phyloP scores from a whole-genome alignment of 2,329 filamentous ascomycete species.

The Paraphoma chrysanthemicola region DNA sequence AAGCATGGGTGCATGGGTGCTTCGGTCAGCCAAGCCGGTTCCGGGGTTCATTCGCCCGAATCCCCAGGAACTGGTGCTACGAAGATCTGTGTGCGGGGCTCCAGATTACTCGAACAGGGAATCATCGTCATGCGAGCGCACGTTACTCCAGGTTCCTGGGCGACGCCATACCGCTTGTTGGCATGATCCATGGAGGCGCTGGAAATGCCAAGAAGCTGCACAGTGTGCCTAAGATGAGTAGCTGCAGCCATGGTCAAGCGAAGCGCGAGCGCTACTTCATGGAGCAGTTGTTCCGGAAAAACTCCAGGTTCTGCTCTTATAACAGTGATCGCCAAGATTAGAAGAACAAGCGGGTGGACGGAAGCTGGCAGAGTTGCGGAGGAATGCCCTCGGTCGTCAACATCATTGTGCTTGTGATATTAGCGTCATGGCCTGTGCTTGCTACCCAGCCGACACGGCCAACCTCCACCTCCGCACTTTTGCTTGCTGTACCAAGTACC shows the following conservation, averaged over 20 bases:
- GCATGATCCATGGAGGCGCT: conserved; percentile 2
- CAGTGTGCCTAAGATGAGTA: conserved; percentile 3
- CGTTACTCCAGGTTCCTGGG: conserved; percentile 28
- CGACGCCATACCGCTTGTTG: conserved; percentile 13
- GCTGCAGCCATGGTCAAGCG: background rate
- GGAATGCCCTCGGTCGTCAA: background rate
- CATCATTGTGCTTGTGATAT: background rate
- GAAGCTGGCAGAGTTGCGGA: background rate
- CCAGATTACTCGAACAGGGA: conserved; percentile 14
- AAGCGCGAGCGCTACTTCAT: conserved; percentile 2
- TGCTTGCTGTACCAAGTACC: too few species aligned
- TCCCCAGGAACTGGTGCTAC: conserved; percentile 23
- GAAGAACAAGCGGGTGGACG: background rate
- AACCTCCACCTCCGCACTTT: too few species aligned
- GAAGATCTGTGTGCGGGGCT: conserved; percentile 29
- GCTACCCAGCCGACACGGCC: background rate
- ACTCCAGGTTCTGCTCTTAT: background rate
- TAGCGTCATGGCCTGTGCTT: background rate
- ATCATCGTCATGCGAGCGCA: conserved; percentile 16
- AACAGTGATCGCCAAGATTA: background rate
- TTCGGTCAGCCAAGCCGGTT: conserved; percentile 29
- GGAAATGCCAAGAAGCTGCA: conserved; percentile 24
- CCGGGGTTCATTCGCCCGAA: conserved; percentile 34
- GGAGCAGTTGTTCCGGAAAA: background rate
- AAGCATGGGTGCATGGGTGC: conserved; percentile 15